Base-by-base conservation (phyloP, 1,139 yeast species). In the Candida glucosophila region DNA sequence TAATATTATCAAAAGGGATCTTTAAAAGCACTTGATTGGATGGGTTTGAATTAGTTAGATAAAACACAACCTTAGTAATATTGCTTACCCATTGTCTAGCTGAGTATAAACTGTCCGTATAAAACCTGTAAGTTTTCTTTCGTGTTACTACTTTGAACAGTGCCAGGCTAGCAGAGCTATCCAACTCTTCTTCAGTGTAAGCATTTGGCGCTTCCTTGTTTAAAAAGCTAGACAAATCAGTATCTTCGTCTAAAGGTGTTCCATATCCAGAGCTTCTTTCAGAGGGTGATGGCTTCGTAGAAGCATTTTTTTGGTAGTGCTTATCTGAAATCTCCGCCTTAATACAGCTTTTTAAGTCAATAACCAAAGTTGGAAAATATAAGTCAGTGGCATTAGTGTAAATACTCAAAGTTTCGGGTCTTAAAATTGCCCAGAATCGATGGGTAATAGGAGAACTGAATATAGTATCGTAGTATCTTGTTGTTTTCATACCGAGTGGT, bases 41-140 rank as follows among this genome's bases (percentile, higher is more conserved):
- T 20, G 67, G 60, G 45, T 82, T 81, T 25, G 81, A 62, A 26
- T 79, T 68, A 5, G 85, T 65, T 18, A 55, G 38, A 31, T 55
- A 58, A 49, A 88, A 88, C 3, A 83, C 74, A 30, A 79, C 77
- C 41, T 81, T 82, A 35, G 82, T 81, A 25, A 88, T 53, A 12
- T 70, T 59, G 32, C 77, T 77, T 25, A 74, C 78, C 97, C 97
- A 88, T 21, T 75, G 71, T 30, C 80, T 64, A 0, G 96, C 96
- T 5, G 77, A 60, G 34, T 66, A 73, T 12, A 71, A 55, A 21
- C 79, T 76, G 41, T 86, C 96, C 1, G 94, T 80, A 34, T 68
- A 68, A 40, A 88, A 79, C 24, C 63, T 62, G 46, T 78, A 78
- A 0, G 72, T 66, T 35, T 73, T 72, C 22, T 65, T 62, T 27